Evolutionary conservation across 2,329 filamentous ascomycete species (phyloP), one percentile per base, ranked within the genome.

Genomic region (Aspergillus ustus): DNA sequence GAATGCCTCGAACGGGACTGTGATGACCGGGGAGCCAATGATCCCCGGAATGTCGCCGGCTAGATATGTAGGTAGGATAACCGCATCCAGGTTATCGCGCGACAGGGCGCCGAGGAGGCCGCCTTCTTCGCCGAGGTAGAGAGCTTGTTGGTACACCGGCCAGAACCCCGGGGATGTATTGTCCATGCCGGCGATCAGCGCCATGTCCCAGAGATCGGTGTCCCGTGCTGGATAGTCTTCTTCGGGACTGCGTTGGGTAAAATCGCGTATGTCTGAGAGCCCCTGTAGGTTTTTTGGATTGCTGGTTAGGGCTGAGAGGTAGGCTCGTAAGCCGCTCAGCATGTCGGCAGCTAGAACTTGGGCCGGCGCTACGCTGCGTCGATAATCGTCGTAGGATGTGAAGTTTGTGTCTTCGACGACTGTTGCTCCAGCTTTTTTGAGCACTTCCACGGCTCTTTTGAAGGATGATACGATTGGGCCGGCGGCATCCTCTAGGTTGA

Each of bases 221-320:
- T 90, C 80, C n/a, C 86, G 81, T 52, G 80, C 74, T 0, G 88
- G 88, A 66, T 83, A 91, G n/a, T 83, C 80, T 68, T 91, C 89
- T 0, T 73, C 72, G 0, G 80, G 71, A 53, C 80, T 83, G 0
- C 66, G 64, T 31, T 85, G 84, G 0, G 87, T 90, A 66, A 87
- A 89, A 34, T 77, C 75, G 0, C 78, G 78, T 3, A 88, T 74
- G 11, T 87, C 83, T 1, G 75, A 76, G 0, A 91, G 75, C 19
- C 74, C 75, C 8, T 76, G 77, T 52, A 91, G 75, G 57, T 82
- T 79, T 61, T 85, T 77, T 0, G 87, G 87, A 68, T 91, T 91
- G 66, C 73, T 75, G 1, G 76, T 80, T 3, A 91, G 78, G 58
- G 84, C 73, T 3, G 77, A 75, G 8, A 91, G 77, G 70, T 91